phyloP scores from a whole-genome alignment of 257 asterid species.

The Petunia axillaris region DNA sequence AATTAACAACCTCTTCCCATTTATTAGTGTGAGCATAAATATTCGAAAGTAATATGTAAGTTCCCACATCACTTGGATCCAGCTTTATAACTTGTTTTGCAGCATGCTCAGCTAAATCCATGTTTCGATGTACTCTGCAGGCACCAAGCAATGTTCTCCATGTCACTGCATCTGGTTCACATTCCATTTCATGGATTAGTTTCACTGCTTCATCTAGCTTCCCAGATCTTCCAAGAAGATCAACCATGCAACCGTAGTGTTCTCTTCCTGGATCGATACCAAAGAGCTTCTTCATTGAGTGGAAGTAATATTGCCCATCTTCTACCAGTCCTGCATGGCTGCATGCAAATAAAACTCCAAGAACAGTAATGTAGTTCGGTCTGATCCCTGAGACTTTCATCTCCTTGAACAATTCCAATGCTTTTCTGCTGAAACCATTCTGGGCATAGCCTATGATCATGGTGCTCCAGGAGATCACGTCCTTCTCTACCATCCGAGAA shows the following conservation, averaged over 20 bases:
- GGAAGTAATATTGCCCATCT: slow-evolving; percentile 64
- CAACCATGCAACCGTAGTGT: slow-evolving; percentile 92
- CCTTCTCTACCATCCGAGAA: slow-evolving; percentile 65
- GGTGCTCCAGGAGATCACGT: slow-evolving; percentile 94
- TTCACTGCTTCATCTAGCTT: slow-evolving; percentile 73
- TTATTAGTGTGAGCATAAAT: slow-evolving; percentile 73
- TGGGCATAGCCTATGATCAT: slow-evolving; percentile 93
- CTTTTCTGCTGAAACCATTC: slow-evolving; percentile 80
- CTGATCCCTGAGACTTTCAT: slow-evolving; percentile 61
- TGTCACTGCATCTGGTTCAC: slow-evolving; percentile 77
- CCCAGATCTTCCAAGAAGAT: slow-evolving; percentile 91
- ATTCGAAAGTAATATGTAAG: slow-evolving; percentile 73
- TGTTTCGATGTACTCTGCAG: slow-evolving; percentile 76
- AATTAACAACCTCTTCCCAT: slow-evolving; percentile 66
- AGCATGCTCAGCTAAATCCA: slow-evolving; percentile 82
- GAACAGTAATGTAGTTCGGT: slow-evolving; percentile 70
- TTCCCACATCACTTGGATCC: slow-evolving; percentile 79
- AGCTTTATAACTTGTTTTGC: slow-evolving; percentile 71
- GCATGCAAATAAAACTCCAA: slow-evolving; percentile 91
- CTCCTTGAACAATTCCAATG: slow-evolving; percentile 64
- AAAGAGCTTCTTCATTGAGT: slow-evolving; percentile 65
- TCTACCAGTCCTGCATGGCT: slow-evolving; percentile 87
- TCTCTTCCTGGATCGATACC: slow-evolving; percentile 82
- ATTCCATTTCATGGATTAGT: slow-evolving; percentile 66
- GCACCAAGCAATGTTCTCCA: slow-evolving; percentile 95